These are phyloP conservation scores for Cicer pinnatifidum DNA, from an alignment of 306 rosid genomes.

Conservation along the genomic window DNA sequence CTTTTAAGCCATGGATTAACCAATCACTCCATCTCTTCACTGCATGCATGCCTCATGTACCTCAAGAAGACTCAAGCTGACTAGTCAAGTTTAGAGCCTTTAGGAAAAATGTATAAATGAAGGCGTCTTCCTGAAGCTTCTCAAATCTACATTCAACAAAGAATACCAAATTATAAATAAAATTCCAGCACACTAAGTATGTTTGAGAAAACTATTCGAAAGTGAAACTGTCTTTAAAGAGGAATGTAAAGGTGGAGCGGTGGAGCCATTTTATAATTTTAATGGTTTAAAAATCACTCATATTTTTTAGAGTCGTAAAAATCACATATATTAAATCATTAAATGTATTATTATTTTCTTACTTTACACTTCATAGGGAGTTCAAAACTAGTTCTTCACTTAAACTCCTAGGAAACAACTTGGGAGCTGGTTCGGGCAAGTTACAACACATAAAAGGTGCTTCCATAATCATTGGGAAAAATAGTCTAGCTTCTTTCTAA, in stretches of 20 bases:
- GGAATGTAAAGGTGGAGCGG: neutral
- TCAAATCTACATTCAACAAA: constrained; percentile 66
- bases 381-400: neutral
- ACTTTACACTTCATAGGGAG: neutral
- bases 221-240: neutral
- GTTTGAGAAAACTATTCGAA: no score
- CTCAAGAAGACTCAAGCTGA: constrained; percentile 5
- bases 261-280: neutral
- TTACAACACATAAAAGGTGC: neutral
- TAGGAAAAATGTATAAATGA: constrained; percentile 63
- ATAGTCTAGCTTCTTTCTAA: constrained; percentile 10
- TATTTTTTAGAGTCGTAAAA: neutral
- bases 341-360: neutral
- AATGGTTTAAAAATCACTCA: neutral
- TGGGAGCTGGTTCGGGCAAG: neutral
- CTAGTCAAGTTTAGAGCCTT: constrained; percentile 65
- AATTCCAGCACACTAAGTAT: neutral
- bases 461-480: constrained; percentile 9
- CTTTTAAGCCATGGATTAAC: constrained; percentile 6
- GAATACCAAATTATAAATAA: neutral
- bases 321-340: neutral
- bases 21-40: constrained; percentile 4
- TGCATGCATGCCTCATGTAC: neutral
- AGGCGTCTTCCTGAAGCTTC: constrained; percentile 87
- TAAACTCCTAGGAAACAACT: constrained; percentile 21